Base-by-base conservation (phyloP, 345 rosid genomes). In the Camelina sativa region DNA sequence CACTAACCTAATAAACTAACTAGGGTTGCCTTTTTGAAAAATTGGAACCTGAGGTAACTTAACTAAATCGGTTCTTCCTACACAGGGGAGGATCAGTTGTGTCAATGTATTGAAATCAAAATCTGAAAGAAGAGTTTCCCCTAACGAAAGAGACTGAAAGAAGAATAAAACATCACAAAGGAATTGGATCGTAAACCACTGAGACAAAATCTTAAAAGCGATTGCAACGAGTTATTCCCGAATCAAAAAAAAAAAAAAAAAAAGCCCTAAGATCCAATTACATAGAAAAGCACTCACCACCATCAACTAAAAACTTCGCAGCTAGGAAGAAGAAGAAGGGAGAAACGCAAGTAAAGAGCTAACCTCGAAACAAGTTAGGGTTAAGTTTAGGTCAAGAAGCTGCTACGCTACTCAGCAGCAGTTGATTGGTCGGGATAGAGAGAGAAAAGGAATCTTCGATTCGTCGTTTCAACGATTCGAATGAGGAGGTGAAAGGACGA, bases 181-280 rank as follows among this genome's bases (percentile, higher is more conserved):
- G 32, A 76, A 54, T 10, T 47, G 59, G 32, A 76, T 69, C 74
- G 19, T 17, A 54, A 54, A 62, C 17, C 28, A 68, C 20, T 13
- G 54, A 65, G 38, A 61, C 69, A 52, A 57, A 52, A 58, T 52
- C 43, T 44, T 20, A 60, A 68, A 51, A 37, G 43, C 59, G 30
- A 57, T 62, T 17, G 5, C 62, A 56, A 69, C 7, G 17, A 76
- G 16, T 47, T 7, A 4, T 10, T 2, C 4, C 48, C 58, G 20
- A 76, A 76, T 69, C 60, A 73, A 73, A 25, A 4, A 25, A 25
- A 25, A 73, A 25, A 4, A 25, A 25, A 25, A 25, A 3, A 25
- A 55, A 50, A 47, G 1, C 64, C 50, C 60, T 38, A 57, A 73
- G 85, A 82, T 82, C 85, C 48, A 73, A 71, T 65, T 19, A 62